These are phyloP conservation scores for Wickerhamomyces mucosus DNA, from an alignment of 805 yeast species.

Conservation along the genomic window DNA sequence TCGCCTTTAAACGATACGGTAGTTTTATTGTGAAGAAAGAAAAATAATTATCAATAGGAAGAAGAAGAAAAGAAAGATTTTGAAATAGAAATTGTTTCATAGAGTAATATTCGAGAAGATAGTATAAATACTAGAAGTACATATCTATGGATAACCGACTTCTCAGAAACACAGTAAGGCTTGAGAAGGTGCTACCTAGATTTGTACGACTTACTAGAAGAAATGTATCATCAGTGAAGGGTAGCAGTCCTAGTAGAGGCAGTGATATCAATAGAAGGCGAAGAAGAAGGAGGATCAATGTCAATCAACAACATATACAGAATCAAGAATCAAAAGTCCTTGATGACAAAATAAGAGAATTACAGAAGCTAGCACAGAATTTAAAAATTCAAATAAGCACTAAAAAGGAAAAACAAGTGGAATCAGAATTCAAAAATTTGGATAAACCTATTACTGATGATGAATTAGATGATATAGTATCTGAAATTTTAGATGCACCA, in stretches of 20 bases:
- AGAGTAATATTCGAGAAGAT: too few species aligned
- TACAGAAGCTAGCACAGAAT: conserved; percentile 9
- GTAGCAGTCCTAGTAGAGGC: background rate
- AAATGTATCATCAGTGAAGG: too few species aligned
- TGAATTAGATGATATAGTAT: conserved; percentile 11
- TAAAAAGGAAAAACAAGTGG: conserved; percentile 8
- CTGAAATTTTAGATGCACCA: conserved; percentile 1
- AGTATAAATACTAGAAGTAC: too few species aligned
- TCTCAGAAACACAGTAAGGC: too few species aligned
- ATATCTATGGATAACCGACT: too few species aligned
- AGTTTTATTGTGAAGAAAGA: too few species aligned
- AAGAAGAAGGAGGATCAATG: background rate
- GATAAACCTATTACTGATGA: conserved; percentile 11
- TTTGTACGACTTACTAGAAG: too few species aligned
- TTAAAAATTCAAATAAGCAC: conserved; percentile 10
- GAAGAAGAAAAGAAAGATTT: too few species aligned
- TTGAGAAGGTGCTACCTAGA: too few species aligned
- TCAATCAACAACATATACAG: background rate
- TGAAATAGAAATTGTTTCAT: too few species aligned
- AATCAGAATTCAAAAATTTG: conserved; percentile 7
- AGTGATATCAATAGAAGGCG: background rate
- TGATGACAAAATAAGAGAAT: conserved; percentile 11
- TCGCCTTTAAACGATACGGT: too few species aligned
- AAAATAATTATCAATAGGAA: too few species aligned
- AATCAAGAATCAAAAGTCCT: conserved; percentile 3